Evolutionary conservation across 441 rosid genomes (phyloP).

Genomic region (Populus tomentosa): DNA sequence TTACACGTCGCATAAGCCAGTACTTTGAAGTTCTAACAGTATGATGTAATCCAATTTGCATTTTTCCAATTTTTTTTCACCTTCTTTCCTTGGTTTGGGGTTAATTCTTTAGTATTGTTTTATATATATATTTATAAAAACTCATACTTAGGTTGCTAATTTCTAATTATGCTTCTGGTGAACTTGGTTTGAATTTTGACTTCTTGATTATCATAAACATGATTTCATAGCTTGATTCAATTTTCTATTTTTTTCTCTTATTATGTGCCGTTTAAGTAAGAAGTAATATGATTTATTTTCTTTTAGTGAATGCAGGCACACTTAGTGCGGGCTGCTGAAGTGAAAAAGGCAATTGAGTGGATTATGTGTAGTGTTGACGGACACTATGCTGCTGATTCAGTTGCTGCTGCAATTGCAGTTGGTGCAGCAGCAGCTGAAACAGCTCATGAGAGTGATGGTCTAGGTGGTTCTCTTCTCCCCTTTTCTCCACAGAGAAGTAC

Average conservation of each 20-base stretch:
- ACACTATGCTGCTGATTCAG: constrained; percentile 89
- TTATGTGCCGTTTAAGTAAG: constrained; percentile 36
- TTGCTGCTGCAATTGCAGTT: constrained; percentile 82
- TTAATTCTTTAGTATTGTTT: too few relatives aligned
- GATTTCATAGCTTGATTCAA: constrained; percentile 8
- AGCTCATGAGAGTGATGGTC: constrained; percentile 56
- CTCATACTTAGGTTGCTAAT: not conserved
- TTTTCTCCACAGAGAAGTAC: constrained; percentile 47
- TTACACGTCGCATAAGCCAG: not conserved
- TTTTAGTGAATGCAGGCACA: constrained; percentile 99
- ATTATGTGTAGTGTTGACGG: constrained; percentile 89
- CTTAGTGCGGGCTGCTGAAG: constrained; percentile 92
- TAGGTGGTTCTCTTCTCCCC: constrained; percentile 34
- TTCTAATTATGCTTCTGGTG: not conserved
- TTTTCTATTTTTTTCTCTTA: constrained; percentile 10
- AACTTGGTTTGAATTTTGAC: not conserved
- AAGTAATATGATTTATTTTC: constrained; percentile 90
- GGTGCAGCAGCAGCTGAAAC: constrained; percentile 83
- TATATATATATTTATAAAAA: too few relatives aligned
- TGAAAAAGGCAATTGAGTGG: constrained; percentile 97
- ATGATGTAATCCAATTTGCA: not conserved
- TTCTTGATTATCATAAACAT: not conserved
- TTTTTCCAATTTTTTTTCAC: not conserved
- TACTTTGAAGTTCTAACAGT: not conserved
- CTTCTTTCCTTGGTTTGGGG: not conserved